Conservation (phyloP, 2,329 filamentous ascomycete genomes). For the Colletotrichum kahawae region DNA sequence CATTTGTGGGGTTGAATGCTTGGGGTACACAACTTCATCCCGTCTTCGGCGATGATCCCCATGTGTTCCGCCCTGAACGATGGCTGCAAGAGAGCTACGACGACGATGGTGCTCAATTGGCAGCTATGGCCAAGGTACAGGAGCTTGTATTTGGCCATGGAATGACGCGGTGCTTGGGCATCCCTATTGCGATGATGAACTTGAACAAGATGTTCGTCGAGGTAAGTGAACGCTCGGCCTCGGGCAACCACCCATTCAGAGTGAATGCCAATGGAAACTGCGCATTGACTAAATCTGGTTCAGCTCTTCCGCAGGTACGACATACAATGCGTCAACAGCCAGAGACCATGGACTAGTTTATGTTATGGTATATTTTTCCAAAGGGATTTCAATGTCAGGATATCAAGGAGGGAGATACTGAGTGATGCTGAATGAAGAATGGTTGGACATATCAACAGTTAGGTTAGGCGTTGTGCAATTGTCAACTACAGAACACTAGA, state of each 20-base stretch:
- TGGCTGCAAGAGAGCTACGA: conserved; percentile 16
- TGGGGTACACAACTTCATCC: conserved; percentile 30
- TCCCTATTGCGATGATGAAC: conserved; percentile 42
- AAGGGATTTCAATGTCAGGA: background rate
- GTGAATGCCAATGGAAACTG: no score
- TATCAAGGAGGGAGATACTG: no score
- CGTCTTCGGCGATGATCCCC: conserved; percentile 10
- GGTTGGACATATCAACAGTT: no score
- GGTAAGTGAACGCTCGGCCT: conserved; percentile 3
- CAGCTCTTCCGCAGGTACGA: background rate
- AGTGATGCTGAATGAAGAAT: accelerated
- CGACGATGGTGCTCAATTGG: conserved; percentile 29
- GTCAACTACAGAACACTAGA: no score
- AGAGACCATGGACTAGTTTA: background rate
- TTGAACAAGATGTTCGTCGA: conserved; percentile 32
- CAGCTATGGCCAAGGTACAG: conserved; percentile 38
- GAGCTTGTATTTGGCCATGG: conserved; percentile 46
- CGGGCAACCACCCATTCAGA: no score
- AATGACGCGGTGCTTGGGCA: conserved; percentile 41
- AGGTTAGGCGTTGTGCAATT: no score
- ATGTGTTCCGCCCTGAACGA: conserved; percentile 15
- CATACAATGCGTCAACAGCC: background rate
- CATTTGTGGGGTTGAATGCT: conserved; percentile 35
- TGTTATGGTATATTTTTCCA: background rate
- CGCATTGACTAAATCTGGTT: background rate